Evolutionary conservation across 768 basidiomycete species (phyloP).

Genomic region (Serendipita sp.): DNA sequence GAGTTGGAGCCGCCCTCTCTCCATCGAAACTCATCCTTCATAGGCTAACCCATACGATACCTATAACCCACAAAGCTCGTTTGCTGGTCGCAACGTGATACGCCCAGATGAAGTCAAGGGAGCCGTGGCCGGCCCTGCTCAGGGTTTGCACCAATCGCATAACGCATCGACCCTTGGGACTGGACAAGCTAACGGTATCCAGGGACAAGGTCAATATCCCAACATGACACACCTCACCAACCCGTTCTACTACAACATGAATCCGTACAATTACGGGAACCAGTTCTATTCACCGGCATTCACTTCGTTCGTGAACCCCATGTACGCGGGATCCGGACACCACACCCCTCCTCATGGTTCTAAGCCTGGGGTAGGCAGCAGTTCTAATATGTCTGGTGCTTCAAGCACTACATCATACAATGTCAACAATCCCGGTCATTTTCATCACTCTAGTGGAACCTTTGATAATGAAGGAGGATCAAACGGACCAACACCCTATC

Average conservation of each 20-base stretch:
- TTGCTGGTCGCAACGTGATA: constrained; percentile 46
- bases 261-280: neutral
- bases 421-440: neutral
- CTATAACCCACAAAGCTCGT: constrained; percentile 41
- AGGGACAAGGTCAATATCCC: constrained; percentile 3
- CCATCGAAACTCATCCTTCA: constrained; percentile 23
- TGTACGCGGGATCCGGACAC: neutral
- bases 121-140: constrained; percentile 23
- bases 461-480: neutral
- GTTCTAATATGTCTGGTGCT: neutral
- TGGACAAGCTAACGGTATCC: neutral
- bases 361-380: neutral
- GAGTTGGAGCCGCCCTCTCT: constrained; percentile 29
- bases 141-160: too few relatives aligned
- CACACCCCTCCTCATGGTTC: neutral
- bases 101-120: constrained; percentile 60
- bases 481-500: neutral
- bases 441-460: neutral
- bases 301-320: neutral
- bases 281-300: neutral
- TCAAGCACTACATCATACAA: neutral
- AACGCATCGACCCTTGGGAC: neutral
- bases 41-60: constrained; percentile 35
- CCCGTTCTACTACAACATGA: constrained; percentile 3
- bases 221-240: neutral